Evolutionary conservation across 108 stramenopile genomes (phyloP).

Genomic region (Skeletonema costatum): DNA sequence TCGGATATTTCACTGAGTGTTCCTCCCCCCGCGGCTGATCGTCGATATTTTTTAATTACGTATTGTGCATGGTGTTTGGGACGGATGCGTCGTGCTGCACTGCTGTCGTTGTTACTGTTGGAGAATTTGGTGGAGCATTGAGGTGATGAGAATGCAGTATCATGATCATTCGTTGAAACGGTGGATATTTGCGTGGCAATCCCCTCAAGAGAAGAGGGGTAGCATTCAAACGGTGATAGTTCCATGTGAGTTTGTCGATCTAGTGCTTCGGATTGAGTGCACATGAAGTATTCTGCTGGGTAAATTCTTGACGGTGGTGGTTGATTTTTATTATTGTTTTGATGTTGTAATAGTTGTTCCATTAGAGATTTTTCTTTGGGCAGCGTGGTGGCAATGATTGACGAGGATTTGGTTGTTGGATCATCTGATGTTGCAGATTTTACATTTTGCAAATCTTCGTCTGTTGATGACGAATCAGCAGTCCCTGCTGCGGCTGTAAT

Average conservation of each 20-base stretch:
- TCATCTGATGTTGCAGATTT: neutral
- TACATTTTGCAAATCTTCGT: neutral
- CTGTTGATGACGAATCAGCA: neutral
- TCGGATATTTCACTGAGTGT: neutral
- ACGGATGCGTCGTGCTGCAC: constrained; percentile 6
- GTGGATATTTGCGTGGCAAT: neutral
- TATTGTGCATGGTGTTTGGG: constrained; percentile 30
- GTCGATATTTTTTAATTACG: constrained; percentile 53
- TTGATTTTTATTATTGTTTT: neutral
- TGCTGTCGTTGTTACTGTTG: neutral
- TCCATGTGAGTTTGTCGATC: constrained; percentile 46
- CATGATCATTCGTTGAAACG: neutral
- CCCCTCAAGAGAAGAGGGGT: neutral
- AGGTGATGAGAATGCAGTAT: neutral
- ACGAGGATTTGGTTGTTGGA: neutral
- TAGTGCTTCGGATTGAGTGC: constrained; percentile 35
- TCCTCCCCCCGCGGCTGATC: constrained; percentile 51
- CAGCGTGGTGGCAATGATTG: neutral
- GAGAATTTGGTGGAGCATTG: neutral
- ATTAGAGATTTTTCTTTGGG: constrained; percentile 7
- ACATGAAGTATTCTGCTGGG: constrained; percentile 39
- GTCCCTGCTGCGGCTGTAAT: neutral
- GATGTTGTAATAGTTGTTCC: constrained; percentile 8
- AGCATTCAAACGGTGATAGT: constrained; percentile 46
- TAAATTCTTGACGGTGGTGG: neutral